Percentiles rank a stretch among this genome's conserved stretches.
Evolutionary conservation across 805 yeast species (phyloP).

Genomic region (Nakazawaea ambrosiae): DNA sequence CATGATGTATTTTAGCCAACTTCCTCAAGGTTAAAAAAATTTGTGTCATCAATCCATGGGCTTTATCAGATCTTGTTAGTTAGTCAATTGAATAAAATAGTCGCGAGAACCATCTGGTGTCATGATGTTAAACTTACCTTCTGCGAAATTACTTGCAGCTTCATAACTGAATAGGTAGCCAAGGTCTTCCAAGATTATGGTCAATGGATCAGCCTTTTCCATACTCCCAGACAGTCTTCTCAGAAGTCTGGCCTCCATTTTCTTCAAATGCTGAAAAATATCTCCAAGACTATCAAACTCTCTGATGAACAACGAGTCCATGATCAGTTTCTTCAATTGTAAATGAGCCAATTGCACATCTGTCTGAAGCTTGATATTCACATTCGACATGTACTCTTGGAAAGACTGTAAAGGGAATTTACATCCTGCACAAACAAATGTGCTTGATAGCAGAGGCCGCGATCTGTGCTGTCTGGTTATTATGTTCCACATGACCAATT

Average conservation of each 20-base stretch:
- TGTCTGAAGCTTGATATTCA: not conserved
- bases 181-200: slow-evolving; percentile 22
- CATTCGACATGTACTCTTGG: slow-evolving; percentile 6
- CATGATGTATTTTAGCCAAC: slow-evolving; percentile 14
- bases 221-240: not conserved
- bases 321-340: not conserved
- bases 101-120: too few species aligned
- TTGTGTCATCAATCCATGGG: slow-evolving; percentile 3
- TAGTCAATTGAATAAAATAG: not conserved
- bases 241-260: not conserved
- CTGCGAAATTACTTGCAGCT: slow-evolving; percentile 15
- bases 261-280: not conserved
- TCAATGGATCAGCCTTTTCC: not conserved
- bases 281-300: not conserved
- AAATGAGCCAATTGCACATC: not conserved
- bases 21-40: slow-evolving; percentile 14
- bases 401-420: slow-evolving; percentile 5
- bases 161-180: slow-evolving; percentile 20
- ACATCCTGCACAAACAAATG: not conserved
- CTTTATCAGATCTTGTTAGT: not conserved
- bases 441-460: not conserved
- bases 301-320: not conserved
- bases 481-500: slow-evolving; percentile 9
- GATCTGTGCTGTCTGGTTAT: not conserved
- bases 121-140: slow-evolving; percentile 19